These are phyloP conservation scores for Neofusicoccum umdonicola DNA, from an alignment of 2,329 filamentous ascomycete genomes.

Conservation along the genomic window DNA sequence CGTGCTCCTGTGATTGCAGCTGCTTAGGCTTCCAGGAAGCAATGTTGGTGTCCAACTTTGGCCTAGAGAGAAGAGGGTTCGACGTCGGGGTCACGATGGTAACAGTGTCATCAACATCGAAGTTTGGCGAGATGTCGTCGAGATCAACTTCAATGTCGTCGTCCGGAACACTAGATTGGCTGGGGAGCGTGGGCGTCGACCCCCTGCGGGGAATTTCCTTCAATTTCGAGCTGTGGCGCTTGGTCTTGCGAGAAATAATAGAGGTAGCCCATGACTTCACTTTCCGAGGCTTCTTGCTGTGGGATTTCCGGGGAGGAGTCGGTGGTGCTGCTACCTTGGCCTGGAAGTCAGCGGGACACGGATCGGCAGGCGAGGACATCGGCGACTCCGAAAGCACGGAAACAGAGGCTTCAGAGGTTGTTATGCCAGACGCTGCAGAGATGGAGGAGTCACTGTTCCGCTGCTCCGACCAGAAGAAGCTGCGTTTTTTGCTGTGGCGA, in stretches of 20 bases:
- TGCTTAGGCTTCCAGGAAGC: slow-evolving; percentile 38
- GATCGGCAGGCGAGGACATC: slow-evolving; percentile 8
- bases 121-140: slow-evolving; percentile 39
- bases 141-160: slow-evolving; percentile 33
- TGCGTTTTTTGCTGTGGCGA: slow-evolving; percentile 31
- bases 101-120: slow-evolving; percentile 42
- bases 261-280: slow-evolving; percentile 72
- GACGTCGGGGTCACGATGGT: slow-evolving; percentile 39
- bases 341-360: not conserved
- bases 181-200: slow-evolving; percentile 28
- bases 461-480: slow-evolving; percentile 52
- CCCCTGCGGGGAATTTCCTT: slow-evolving; percentile 30
- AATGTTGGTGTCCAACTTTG: slow-evolving; percentile 34
- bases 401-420: slow-evolving; percentile 35
- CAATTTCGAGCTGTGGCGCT: slow-evolving; percentile 48
- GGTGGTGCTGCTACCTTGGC: not conserved
- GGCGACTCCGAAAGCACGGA: slow-evolving; percentile 21
- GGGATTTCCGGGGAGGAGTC: slow-evolving; percentile 13
- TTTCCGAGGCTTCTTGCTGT: slow-evolving; percentile 55
- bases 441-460: slow-evolving; percentile 39
- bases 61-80: slow-evolving; percentile 21
- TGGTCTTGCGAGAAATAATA: slow-evolving; percentile 63
- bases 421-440: slow-evolving; percentile 27
- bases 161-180: slow-evolving; percentile 19
- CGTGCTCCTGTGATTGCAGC: slow-evolving; percentile 44